Percentiles rank a stretch among this genome's conserved stretches.
Conservation (phyloP, 2,329 filamentous ascomycete species). For the Hypoxylon sp. region DNA sequence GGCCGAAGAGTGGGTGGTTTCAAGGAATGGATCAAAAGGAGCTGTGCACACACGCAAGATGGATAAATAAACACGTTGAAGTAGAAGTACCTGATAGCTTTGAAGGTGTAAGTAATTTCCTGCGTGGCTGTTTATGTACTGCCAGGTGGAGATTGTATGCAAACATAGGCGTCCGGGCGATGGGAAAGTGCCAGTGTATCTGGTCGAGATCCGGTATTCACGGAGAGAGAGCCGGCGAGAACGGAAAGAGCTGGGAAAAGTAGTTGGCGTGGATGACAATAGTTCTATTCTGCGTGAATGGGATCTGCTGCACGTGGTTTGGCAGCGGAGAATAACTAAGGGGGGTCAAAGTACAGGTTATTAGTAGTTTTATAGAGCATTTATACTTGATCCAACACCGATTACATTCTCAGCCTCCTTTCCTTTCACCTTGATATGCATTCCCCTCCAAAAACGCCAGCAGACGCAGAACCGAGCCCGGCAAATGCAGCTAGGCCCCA, state of each 20-base stretch:
- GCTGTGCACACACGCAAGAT: not conserved
- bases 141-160: too few relatives aligned
- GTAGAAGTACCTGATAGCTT: too few relatives aligned
- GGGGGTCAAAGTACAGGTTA: not conserved
- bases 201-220: not conserved
- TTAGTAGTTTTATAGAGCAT: conserved; percentile 4
- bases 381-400: conserved; percentile 32
- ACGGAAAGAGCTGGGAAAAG: not conserved
- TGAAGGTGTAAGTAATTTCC: too few relatives aligned
- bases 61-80: not conserved
- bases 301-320: not conserved
- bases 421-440: conserved; percentile 57
- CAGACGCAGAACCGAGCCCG: conserved; percentile 62
- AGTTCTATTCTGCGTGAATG: not conserved
- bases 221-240: not conserved
- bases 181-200: not conserved
- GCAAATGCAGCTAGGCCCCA: conserved; percentile 63
- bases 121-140: too few relatives aligned
- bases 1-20: not conserved
- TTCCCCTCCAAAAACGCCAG: conserved; percentile 64
- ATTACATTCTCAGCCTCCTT: conserved; percentile 11
- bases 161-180: not conserved
- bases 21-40: not conserved
- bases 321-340: not conserved
- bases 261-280: not conserved